These are phyloP conservation scores for Rhodotorula mucilaginosa DNA, from an alignment of 1,284 basidiomycete species.

Conservation along the genomic window DNA sequence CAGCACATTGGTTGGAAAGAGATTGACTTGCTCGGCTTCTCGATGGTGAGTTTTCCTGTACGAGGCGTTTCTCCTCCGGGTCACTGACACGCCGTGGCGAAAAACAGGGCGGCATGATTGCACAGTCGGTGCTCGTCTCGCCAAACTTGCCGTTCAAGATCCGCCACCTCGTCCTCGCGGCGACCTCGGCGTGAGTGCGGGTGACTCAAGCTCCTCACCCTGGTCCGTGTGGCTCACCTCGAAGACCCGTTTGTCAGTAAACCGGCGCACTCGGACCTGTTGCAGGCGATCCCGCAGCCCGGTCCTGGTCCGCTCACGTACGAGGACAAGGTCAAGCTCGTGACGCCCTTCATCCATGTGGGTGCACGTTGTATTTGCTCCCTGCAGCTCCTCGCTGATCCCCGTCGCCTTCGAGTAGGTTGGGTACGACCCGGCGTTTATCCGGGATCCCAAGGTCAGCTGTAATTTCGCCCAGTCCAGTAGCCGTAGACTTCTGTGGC, in stretches of 20 bases:
- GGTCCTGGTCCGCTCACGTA: constrained; percentile 6
- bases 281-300: constrained; percentile 30
- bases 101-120: constrained; percentile 37
- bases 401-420: neutral
- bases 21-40: constrained; percentile 37
- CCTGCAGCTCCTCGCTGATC: neutral
- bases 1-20: constrained; percentile 29
- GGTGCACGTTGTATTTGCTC: neutral
- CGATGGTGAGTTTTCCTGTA: constrained; percentile 21
- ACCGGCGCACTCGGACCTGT: constrained; percentile 36
- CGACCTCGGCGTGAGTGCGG: constrained; percentile 27
- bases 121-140: constrained; percentile 20
- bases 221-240: neutral
- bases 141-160: constrained; percentile 26
- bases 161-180: constrained; percentile 29
- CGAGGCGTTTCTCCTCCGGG: neutral
- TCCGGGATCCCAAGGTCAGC: constrained; percentile 9
- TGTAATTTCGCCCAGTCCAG: too few species aligned
- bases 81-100: neutral
- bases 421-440: constrained; percentile 26
- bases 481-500: neutral
- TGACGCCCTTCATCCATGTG: constrained; percentile 32
- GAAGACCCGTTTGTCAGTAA: constrained; percentile 13
- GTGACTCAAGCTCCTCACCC: neutral
- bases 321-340: constrained; percentile 33